Evolutionary conservation across 1,284 basidiomycete genomes (phyloP).

Genomic region (Microbotryum saponariae): DNA sequence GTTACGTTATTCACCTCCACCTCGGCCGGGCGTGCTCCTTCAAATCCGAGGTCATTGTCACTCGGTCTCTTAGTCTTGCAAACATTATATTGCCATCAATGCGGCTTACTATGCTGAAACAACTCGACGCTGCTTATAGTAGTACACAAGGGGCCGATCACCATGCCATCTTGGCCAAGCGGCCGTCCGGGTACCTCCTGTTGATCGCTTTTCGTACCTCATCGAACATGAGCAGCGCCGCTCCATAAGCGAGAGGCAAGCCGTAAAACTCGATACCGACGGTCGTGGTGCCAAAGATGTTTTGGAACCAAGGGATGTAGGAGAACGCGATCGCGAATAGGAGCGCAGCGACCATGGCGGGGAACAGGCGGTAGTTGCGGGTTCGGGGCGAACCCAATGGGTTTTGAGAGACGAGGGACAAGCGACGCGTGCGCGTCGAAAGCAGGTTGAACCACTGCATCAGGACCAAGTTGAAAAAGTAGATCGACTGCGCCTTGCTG

Average conservation of each 20-base stretch:
- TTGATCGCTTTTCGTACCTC: constrained; percentile 35
- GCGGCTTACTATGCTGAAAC: too few species aligned
- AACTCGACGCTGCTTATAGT: too few species aligned
- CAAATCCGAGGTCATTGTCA: too few species aligned
- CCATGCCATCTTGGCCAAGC: too few species aligned
- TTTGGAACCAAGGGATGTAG: constrained; percentile 43
- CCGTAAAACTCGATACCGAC: constrained; percentile 51
- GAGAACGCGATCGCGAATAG: constrained; percentile 41
- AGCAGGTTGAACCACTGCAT: constrained; percentile 60
- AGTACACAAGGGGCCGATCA: background rate
- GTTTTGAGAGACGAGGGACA: constrained; percentile 49
- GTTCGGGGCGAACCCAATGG: constrained; percentile 40
- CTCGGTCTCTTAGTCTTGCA: too few species aligned
- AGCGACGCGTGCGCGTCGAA: constrained; percentile 49
- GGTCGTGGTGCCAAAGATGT: constrained; percentile 51
- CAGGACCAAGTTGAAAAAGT: constrained; percentile 48
- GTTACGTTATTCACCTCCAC: too few species aligned
- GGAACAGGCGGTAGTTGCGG: constrained; percentile 46
- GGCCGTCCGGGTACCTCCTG: too few species aligned
- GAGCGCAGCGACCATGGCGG: constrained; percentile 48
- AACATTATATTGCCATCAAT: too few species aligned
- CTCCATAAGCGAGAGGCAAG: constrained; percentile 46
- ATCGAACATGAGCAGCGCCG: constrained; percentile 41
- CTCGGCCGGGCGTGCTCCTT: too few species aligned
- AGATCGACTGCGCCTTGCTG: constrained; percentile 48